Percentiles rank a stretch among this genome's conserved stretches.
Conservation (phyloP, 2,329 filamentous ascomycete species). For the Cladobotryum protrusum region DNA sequence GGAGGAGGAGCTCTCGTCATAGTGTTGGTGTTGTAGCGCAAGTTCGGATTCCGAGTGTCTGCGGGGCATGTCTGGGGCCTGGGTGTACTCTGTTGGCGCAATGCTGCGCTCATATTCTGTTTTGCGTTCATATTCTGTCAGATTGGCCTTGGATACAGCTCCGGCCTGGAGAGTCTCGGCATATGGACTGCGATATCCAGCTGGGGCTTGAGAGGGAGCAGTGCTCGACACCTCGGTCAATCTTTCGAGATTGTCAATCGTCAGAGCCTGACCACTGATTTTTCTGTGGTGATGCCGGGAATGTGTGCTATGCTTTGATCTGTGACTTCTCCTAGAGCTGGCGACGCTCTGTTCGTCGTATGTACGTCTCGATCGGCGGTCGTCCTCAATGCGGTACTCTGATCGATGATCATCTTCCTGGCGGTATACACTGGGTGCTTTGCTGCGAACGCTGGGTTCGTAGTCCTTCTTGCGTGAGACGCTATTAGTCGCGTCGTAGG, state of each 20-base stretch:
- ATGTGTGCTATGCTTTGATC: slow-evolving; percentile 29
- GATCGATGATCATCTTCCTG: background rate
- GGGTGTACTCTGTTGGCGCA: slow-evolving; percentile 9
- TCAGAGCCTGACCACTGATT: slow-evolving; percentile 38
- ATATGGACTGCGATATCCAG: slow-evolving; percentile 34
- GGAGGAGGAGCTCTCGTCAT: background rate
- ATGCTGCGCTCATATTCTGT: slow-evolving; percentile 17
- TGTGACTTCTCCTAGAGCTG: slow-evolving; percentile 38
- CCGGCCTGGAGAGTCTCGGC: slow-evolving; percentile 36
- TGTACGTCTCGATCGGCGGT: slow-evolving; percentile 27
- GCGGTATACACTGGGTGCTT: background rate
- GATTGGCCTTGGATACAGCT: slow-evolving; percentile 29
- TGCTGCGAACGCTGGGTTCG: slow-evolving; percentile 1
- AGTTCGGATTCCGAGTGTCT: slow-evolving; percentile 35
- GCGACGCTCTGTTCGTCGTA: slow-evolving; percentile 28
- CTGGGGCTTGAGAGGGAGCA: slow-evolving; percentile 38
- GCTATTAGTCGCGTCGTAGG: slow-evolving; percentile 25
- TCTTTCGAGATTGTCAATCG: slow-evolving; percentile 46
- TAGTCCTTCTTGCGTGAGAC: slow-evolving; percentile 9
- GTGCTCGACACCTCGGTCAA: slow-evolving; percentile 47
- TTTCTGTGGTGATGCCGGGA: slow-evolving; percentile 25
- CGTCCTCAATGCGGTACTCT: slow-evolving; percentile 25
- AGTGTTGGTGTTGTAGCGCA: slow-evolving; percentile 13
- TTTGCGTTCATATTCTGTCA: slow-evolving; percentile 17
- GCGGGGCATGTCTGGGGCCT: slow-evolving; percentile 24